A percentile compares a stretch with the other conserved stretches of the same genome.
These are phyloP conservation scores for Fusarium bactridioides DNA, from an alignment of 2,329 filamentous ascomycete species.

Conservation along the genomic window DNA sequence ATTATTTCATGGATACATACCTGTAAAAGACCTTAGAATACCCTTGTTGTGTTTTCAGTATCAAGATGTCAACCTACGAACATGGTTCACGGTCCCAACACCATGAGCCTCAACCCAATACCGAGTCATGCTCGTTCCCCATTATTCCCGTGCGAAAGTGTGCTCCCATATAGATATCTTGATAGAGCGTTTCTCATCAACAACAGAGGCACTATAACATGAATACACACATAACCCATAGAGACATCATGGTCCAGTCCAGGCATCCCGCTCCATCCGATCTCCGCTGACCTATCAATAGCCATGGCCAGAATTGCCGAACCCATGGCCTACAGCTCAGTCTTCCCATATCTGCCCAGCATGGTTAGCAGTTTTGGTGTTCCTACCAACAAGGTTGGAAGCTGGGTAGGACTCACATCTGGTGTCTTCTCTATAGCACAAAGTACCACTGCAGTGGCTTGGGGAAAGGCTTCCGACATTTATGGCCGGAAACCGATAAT, in stretches of 20 bases:
- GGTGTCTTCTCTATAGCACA: slow-evolving; percentile 77
- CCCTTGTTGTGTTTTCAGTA: not conserved
- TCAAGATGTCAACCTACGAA: not conserved
- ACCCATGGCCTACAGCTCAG: slow-evolving; percentile 75
- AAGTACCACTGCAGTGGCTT: slow-evolving; percentile 74
- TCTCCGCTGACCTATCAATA: slow-evolving; percentile 51
- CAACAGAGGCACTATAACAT: slow-evolving; percentile 20
- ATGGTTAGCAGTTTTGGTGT: slow-evolving; percentile 86
- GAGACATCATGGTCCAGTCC: slow-evolving; percentile 23
- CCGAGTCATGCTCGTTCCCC: not conserved
- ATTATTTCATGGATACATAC: not conserved
- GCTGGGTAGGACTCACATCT: slow-evolving; percentile 80
- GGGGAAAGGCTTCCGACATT: slow-evolving; percentile 79
- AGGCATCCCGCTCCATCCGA: slow-evolving; percentile 14
- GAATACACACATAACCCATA: not conserved
- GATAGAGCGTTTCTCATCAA: slow-evolving; percentile 32
- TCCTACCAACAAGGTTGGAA: slow-evolving; percentile 74
- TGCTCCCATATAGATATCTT: not conserved
- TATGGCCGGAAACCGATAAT: slow-evolving; percentile 86
- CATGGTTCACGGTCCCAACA: not conserved
- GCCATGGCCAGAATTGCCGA: slow-evolving; percentile 83
- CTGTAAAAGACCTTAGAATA: not conserved
- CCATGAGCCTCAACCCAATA: not conserved
- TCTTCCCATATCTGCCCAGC: slow-evolving; percentile 76
- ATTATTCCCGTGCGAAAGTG: not conserved